A percentile compares a stretch with the other conserved stretches of the same genome.
These are phyloP conservation scores for Mortierella hygrophila DNA, from an alignment of 192 early-diverging fungal species.

Conservation along the genomic window DNA sequence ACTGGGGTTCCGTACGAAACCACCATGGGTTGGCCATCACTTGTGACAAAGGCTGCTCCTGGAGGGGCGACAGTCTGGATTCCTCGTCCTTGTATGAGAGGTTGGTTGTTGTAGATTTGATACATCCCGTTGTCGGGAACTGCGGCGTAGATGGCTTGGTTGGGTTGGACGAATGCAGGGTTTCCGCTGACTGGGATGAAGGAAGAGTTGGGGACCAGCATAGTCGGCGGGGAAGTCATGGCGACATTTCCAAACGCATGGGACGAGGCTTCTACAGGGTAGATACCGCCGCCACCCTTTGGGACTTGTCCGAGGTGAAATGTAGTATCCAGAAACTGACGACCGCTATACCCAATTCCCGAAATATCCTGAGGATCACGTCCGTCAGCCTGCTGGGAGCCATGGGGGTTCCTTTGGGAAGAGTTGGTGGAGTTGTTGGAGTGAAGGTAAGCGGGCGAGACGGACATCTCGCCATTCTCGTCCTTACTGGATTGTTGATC, in stretches of 20 bases:
- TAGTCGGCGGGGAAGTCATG: neutral
- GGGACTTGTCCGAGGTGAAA: too few relatives aligned
- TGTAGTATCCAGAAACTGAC: neutral
- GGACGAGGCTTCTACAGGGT: neutral
- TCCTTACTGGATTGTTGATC: slow-evolving; percentile 1
- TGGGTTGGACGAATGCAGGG: neutral
- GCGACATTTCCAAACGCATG: neutral
- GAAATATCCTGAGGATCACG: neutral
- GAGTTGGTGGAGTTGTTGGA: neutral
- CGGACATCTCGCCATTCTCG: neutral
- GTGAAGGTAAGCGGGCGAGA: neutral
- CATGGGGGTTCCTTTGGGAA: neutral
- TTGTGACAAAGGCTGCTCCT: neutral
- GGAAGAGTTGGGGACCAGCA: neutral
- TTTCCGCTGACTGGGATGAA: neutral
- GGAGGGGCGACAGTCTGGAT: neutral
- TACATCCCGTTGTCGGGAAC: neutral
- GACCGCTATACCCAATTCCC: neutral
- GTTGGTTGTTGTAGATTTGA: neutral
- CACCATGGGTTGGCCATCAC: neutral
- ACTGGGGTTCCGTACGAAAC: neutral
- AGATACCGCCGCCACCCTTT: neutral
- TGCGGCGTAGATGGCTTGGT: neutral
- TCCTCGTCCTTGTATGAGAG: neutral
- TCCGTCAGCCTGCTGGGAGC: neutral